phyloP scores from a whole-genome alignment of 805 yeast genomes.

The Scheffersomyces stipitis region DNA sequence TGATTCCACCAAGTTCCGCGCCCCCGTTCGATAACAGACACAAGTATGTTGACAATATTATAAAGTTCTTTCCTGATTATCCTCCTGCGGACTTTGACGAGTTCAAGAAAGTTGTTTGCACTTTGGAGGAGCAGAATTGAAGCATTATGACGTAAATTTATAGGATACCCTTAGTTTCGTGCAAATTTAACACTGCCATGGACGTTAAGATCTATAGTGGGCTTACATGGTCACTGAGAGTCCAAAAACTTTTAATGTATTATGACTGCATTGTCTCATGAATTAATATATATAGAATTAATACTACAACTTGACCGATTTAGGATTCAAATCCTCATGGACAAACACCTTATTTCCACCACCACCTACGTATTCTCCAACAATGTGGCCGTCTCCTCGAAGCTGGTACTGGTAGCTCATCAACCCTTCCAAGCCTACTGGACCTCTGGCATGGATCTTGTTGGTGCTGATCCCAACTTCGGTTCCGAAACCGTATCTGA shows the following conservation, averaged over 20 bases:
- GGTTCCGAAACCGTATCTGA: constrained; percentile 97
- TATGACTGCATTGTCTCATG: too few species aligned
- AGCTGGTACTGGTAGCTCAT: constrained; percentile 94
- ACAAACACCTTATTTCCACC: constrained; percentile 81
- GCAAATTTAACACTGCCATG: too few species aligned
- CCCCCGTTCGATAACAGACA: constrained; percentile 16
- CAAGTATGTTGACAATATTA: constrained; percentile 35
- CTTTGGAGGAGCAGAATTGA: too few species aligned
- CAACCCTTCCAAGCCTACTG: constrained; percentile 96
- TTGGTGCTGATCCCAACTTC: constrained; percentile 98
- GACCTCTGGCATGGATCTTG: constrained; percentile 97
- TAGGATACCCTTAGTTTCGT: too few species aligned
- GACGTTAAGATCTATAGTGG: too few species aligned
- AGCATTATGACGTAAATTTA: too few species aligned
- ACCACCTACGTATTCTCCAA: constrained; percentile 87
- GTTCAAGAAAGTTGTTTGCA: constrained; percentile 6
- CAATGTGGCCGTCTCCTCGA: constrained; percentile 91
- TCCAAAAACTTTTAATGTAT: too few species aligned
- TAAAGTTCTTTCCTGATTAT: constrained; percentile 49
- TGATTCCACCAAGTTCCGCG: constrained; percentile 26
- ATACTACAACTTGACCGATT: constrained; percentile 3
- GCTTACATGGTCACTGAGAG: too few species aligned
- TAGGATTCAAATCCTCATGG: constrained; percentile 60
- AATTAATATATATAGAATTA: too few species aligned
- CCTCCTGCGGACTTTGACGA: constrained; percentile 38